Evolutionary conservation across 1,284 basidiomycete species (phyloP).

Genomic region (Cystobasidium slooffiae): DNA sequence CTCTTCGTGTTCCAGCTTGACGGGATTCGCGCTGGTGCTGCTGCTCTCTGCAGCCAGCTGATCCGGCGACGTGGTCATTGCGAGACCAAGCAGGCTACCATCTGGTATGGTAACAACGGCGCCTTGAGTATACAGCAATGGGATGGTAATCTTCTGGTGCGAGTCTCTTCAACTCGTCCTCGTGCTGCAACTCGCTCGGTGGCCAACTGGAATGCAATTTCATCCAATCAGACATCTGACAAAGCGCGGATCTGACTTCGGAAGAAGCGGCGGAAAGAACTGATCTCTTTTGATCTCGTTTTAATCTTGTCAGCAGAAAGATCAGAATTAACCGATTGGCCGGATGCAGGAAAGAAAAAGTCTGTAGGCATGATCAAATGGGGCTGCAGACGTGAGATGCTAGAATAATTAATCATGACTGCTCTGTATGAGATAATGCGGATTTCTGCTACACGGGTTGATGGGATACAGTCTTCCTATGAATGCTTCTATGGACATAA

Average conservation of each 20-base stretch:
- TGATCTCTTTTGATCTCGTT: neutral
- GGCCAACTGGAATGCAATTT: neutral
- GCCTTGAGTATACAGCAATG: too few relatives aligned
- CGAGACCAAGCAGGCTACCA: neutral
- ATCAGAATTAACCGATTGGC: too few relatives aligned
- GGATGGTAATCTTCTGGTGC: too few relatives aligned
- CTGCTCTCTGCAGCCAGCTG: constrained; percentile 11
- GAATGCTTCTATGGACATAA: too few relatives aligned
- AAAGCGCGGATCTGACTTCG: neutral
- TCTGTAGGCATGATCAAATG: too few relatives aligned
- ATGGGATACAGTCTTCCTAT: too few relatives aligned
- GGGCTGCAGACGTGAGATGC: too few relatives aligned
- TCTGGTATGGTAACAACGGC: neutral
- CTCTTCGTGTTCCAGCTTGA: constrained; percentile 26
- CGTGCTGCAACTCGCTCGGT: neutral
- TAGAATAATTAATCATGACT: too few relatives aligned
- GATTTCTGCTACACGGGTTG: too few relatives aligned
- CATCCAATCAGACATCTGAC: neutral
- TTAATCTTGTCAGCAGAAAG: neutral
- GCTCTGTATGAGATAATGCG: too few relatives aligned
- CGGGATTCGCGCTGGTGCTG: constrained; percentile 20
- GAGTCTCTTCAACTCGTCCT: neutral
- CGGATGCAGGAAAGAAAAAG: too few relatives aligned
- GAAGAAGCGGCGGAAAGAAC: constrained; percentile 1
- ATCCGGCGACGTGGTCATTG: constrained; percentile 6